These are phyloP conservation scores for Stenogyne calaminthoides DNA, from an alignment of 305 asterid species.

Conservation along the genomic window DNA sequence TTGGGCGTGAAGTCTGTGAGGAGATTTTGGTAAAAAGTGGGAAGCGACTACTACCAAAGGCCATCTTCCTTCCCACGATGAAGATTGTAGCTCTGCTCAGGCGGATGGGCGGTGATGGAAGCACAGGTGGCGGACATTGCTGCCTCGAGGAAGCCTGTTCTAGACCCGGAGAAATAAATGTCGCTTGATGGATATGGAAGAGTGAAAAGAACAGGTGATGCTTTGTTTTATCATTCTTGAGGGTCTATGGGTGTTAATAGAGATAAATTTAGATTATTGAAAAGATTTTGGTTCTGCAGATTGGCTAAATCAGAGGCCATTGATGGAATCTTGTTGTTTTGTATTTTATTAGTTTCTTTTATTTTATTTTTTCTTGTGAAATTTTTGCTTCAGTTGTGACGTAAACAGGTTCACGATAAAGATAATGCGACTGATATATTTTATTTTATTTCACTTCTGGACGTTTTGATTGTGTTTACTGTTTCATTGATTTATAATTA, in stretches of 20 bases:
- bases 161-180: conserved; percentile 29
- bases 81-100: conserved; percentile 37
- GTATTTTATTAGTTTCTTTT: conserved; percentile 60
- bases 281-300: conserved; percentile 47
- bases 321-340: conserved; percentile 45
- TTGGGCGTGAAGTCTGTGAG: too few species aligned
- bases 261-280: conserved; percentile 28
- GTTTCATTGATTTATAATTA: neutral
- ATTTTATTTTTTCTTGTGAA: conserved; percentile 37
- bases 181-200: conserved; percentile 22
- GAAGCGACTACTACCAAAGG: too few species aligned
- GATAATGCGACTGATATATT: conserved; percentile 30
- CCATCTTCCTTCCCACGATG: too few species aligned
- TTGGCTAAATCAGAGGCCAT: conserved; percentile 45
- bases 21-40: too few species aligned
- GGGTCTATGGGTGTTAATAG: conserved; percentile 51
- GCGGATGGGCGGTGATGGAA: conserved; percentile 57
- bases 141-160: conserved; percentile 60
- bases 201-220: conserved; percentile 34
- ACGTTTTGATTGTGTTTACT: neutral
- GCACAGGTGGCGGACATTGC: conserved; percentile 62
- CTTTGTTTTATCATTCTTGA: conserved; percentile 51
- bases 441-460: neutral
- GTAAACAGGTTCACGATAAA: conserved; percentile 54
- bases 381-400: conserved; percentile 54